Conservation (phyloP, 2,329 filamentous ascomycete species). For the Cercospora citrullina region DNA sequence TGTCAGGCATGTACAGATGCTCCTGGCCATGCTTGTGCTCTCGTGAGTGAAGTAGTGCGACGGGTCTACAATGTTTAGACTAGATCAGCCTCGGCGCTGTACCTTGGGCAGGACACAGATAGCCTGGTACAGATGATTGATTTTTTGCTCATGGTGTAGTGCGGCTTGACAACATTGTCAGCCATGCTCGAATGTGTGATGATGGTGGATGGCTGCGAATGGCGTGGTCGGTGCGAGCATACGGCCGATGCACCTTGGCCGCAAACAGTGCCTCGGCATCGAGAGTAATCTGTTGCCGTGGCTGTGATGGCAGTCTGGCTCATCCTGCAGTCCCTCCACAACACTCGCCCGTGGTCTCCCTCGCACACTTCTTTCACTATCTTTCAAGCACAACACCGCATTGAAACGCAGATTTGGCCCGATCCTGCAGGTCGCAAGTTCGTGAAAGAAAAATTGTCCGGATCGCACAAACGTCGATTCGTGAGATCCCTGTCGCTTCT, state of each 20-base stretch:
- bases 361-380: neutral
- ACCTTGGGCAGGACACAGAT: conserved; percentile 20
- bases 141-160: neutral
- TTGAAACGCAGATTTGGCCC: neutral
- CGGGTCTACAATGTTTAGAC: conserved; percentile 1
- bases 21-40: conserved; percentile 7
- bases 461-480: neutral
- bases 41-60: conserved; percentile 1
- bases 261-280: conserved; percentile 5
- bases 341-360: neutral
- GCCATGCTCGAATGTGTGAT: neutral
- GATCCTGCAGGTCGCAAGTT: neutral
- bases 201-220: neutral
- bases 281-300: neutral
- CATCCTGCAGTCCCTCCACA: neutral
- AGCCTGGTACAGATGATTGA: conserved; percentile 18
- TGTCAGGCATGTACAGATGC: conserved; percentile 17
- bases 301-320: neutral
- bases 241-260: neutral
- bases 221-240: neutral
- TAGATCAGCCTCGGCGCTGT: conserved; percentile 14
- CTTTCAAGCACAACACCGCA: neutral
- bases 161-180: neutral
- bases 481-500: conserved; percentile 5
- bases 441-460: neutral